A percentile compares a stretch with the other conserved stretches of the same genome.
Evolutionary conservation across 331 rosid genomes (phyloP).

Genomic region (Quercus tomentella): DNA sequence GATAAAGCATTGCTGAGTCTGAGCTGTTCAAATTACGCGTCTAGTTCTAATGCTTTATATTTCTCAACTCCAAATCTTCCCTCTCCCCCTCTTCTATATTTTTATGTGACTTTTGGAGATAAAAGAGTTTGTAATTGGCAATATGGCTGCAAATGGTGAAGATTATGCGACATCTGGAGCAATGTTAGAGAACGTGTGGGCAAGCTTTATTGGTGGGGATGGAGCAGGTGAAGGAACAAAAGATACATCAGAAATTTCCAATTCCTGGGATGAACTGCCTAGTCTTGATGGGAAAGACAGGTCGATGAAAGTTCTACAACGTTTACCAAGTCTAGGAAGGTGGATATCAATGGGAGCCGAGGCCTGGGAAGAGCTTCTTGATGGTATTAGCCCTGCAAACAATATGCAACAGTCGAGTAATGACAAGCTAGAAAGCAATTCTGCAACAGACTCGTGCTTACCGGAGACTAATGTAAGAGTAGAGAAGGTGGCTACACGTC

Average conservation of each 20-base stretch:
- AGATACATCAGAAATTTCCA: slow-evolving; percentile 19
- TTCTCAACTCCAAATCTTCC: slow-evolving; percentile 6
- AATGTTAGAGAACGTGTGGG: slow-evolving; percentile 87
- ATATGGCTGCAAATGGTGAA: slow-evolving; percentile 47
- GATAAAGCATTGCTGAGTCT: slow-evolving; percentile 39
- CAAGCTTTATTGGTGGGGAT: slow-evolving; percentile 47
- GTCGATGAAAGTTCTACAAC: slow-evolving; percentile 50
- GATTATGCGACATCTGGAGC: slow-evolving; percentile 35
- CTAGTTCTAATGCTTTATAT: slow-evolving; percentile 19
- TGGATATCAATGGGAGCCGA: slow-evolving; percentile 96
- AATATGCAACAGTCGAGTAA: slow-evolving; percentile 7
- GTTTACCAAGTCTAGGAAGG: slow-evolving; percentile 88
- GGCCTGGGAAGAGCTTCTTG: slow-evolving; percentile 71
- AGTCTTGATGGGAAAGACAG: slow-evolving; percentile 50
- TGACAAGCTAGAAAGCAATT: slow-evolving; percentile 16
- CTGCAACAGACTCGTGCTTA: neutral
- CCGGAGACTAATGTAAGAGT: slow-evolving; percentile 16
- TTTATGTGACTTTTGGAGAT: neutral
- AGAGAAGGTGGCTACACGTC: slow-evolving; percentile 34
- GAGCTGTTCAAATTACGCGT: slow-evolving; percentile 43
- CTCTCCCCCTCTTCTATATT: slow-evolving; percentile 13
- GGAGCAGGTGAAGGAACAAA: slow-evolving; percentile 18
- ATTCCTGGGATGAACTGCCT: slow-evolving; percentile 64
- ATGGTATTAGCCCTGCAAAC: slow-evolving; percentile 19
- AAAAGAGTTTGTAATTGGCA: slow-evolving; percentile 2